Percentiles rank a stretch among this genome's conserved stretches.
Conservation (phyloP, 306 rosid species). For the Lathyrus oleraceus region DNA sequence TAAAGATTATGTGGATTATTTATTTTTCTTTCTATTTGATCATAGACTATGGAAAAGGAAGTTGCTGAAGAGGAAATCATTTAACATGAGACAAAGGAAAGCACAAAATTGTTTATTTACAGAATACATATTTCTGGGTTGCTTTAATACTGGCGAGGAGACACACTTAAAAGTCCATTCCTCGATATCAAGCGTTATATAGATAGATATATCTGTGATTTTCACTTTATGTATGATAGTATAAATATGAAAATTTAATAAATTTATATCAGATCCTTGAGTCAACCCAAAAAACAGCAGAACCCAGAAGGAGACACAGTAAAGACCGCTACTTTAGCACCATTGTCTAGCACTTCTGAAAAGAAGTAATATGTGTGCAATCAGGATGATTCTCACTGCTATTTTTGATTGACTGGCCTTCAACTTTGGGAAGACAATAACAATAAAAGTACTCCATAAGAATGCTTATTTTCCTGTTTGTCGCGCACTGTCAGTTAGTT, state of each 20-base stretch:
- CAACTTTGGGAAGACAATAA: not conserved
- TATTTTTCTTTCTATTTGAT: not conserved
- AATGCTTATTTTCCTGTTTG: slow-evolving; percentile 25
- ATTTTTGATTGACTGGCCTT: not conserved
- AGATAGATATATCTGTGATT: slow-evolving; percentile 3
- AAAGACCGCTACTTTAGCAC: not conserved
- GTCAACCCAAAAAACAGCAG: not conserved
- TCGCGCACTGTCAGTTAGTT: not conserved
- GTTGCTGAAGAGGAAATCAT: not conserved
- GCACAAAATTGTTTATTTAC: not conserved
- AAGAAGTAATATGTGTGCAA: slow-evolving; percentile 13
- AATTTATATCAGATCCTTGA: not conserved
- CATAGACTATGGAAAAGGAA: not conserved
- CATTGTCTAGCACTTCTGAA: not conserved
- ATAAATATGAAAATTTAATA: not conserved
- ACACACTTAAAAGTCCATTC: not conserved
- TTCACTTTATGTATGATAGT: not conserved
- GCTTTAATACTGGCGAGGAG: not conserved
- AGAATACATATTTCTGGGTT: not conserved
- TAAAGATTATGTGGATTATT: not conserved
- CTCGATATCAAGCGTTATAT: not conserved
- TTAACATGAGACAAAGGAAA: not conserved
- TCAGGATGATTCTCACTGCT: slow-evolving; percentile 4
- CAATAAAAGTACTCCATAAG: slow-evolving; percentile 6
- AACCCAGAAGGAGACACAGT: not conserved